Evolutionary conservation across 2,329 filamentous ascomycete genomes (phyloP).

Genomic region (Tolypocladium amazonense): DNA sequence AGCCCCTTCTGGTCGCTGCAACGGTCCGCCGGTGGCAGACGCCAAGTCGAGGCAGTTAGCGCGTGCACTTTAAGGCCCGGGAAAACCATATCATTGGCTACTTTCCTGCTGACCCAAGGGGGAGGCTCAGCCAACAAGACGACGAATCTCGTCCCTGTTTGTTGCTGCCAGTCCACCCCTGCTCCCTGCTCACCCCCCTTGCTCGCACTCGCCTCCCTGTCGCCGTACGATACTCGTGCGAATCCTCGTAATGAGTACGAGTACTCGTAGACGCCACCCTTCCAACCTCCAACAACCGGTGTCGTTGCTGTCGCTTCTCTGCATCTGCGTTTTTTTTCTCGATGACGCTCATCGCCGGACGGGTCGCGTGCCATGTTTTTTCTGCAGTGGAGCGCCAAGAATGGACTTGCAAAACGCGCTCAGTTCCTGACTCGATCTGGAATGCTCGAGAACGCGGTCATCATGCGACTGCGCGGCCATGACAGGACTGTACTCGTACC

Average conservation of each 20-base stretch:
- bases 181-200: neutral
- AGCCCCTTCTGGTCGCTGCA: neutral
- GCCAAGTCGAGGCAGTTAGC: neutral
- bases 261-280: no score
- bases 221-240: neutral
- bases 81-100: neutral
- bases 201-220: neutral
- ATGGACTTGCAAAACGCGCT: neutral
- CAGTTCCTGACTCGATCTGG: neutral
- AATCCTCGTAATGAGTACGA: no score
- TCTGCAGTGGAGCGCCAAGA: neutral
- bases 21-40: neutral
- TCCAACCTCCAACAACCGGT: neutral
- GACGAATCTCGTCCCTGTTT: no score
- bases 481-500: neutral
- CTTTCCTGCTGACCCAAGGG: neutral
- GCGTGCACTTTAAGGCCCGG: neutral
- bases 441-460: neutral
- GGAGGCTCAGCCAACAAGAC: neutral
- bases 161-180: neutral
- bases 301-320: neutral
- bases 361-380: neutral
- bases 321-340: neutral
- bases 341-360: neutral
- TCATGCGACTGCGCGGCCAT: neutral